Evolutionary conservation across 1,139 yeast species (phyloP).

Genomic region (Candida albicans): DNA sequence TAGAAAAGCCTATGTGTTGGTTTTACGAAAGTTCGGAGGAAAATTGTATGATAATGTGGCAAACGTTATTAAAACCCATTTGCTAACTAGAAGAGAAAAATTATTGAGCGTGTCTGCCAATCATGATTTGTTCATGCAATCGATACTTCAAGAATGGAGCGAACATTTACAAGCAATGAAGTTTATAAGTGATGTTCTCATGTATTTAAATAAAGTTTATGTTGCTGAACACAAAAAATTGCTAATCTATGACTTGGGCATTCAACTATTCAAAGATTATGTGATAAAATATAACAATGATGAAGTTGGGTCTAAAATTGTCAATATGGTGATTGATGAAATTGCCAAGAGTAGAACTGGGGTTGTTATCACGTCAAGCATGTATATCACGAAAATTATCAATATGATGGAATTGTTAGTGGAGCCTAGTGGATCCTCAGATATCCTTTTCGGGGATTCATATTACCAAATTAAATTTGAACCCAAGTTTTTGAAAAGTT

Average conservation of each 20-base stretch:
- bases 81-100: constrained; percentile 32
- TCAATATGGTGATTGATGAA: constrained; percentile 53
- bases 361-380: constrained; percentile 54
- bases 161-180: constrained; percentile 76
- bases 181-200: constrained; percentile 79
- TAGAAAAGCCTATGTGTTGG: constrained; percentile 77
- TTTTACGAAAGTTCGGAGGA: constrained; percentile 71
- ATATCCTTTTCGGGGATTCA: constrained; percentile 43
- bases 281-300: constrained; percentile 42
- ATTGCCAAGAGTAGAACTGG: constrained; percentile 63
- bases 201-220: constrained; percentile 85
- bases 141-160: constrained; percentile 62
- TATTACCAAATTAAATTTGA: constrained; percentile 70
- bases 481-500: constrained; percentile 55
- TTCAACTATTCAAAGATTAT: constrained; percentile 53
- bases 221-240: constrained; percentile 71
- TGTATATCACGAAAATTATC: constrained; percentile 59
- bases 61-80: constrained; percentile 49
- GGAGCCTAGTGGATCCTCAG: constrained; percentile 41
- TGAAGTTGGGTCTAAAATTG: constrained; percentile 53
- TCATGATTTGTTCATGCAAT: constrained; percentile 44
- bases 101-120: constrained; percentile 21
- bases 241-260: constrained; percentile 73
- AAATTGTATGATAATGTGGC: constrained; percentile 66
- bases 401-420: constrained; percentile 64